A percentile compares a stretch with the other conserved stretches of the same genome.
Conservation (phyloP, 1,284 basidiomycete genomes). For the Leccinum brunneo-olivaceum region DNA sequence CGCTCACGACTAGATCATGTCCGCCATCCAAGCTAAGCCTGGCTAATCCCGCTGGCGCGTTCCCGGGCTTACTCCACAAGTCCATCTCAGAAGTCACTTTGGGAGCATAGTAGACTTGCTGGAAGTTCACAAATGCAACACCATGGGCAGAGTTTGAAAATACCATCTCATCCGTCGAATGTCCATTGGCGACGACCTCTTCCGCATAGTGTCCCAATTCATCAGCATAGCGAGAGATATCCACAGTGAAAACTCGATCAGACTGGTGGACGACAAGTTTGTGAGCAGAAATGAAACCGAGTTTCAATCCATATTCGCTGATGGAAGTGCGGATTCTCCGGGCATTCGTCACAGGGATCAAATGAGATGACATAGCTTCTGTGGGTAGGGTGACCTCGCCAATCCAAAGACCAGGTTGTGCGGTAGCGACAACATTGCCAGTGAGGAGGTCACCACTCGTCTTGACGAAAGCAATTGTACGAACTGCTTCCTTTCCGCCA, state of each 20-base stretch:
- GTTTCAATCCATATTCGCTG: conserved; percentile 34
- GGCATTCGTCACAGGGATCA: conserved; percentile 34
- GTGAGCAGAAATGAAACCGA: conserved; percentile 44
- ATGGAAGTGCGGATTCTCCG: conserved; percentile 43
- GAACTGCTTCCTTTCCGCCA: conserved; percentile 30
- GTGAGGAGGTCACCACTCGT: conserved; percentile 51
- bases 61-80: conserved; percentile 64
- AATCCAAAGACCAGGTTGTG: conserved; percentile 55
- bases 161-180: conserved; percentile 49
- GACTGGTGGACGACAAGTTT: conserved; percentile 56
- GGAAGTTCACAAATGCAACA: conserved; percentile 61
- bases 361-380: conserved; percentile 15
- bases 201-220: conserved; percentile 45
- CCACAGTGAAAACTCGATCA: conserved; percentile 45
- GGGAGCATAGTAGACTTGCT: conserved; percentile 53
- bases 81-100: conserved; percentile 35
- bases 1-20: conserved; percentile 56
- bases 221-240: conserved; percentile 42
- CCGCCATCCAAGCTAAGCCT: conserved; percentile 66
- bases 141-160: conserved; percentile 33
- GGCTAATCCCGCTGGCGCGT: conserved; percentile 51
- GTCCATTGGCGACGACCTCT: conserved; percentile 45
- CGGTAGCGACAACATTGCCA: conserved; percentile 59
- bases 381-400: conserved; percentile 49
- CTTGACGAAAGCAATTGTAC: conserved; percentile 59